Evolutionary conservation across 768 basidiomycete genomes (phyloP).

Genomic region (Termitomyces sp.): DNA sequence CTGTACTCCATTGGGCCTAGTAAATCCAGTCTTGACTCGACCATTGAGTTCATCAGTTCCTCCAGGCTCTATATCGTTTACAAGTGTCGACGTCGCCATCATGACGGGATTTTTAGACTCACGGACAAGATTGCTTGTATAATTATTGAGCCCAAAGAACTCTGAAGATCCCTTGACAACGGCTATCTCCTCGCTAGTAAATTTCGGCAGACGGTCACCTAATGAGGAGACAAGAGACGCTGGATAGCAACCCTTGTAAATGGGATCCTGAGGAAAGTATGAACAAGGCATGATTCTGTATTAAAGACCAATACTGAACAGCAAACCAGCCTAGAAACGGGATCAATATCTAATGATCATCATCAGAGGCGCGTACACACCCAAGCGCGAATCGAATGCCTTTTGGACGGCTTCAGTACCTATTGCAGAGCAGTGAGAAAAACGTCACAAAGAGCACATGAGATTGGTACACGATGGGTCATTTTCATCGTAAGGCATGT

Average conservation of each 20-base stretch:
- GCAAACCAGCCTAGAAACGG: constrained; percentile 37
- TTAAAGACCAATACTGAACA: constrained; percentile 17
- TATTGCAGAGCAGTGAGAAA: constrained; percentile 18
- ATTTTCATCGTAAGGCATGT: constrained; percentile 59
- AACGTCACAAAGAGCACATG: not conserved
- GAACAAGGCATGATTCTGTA: constrained; percentile 1
- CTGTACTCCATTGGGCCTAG: constrained; percentile 49
- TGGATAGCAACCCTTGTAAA: constrained; percentile 69
- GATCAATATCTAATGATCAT: not conserved
- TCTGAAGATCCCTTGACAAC: constrained; percentile 60
- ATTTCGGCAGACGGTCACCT: constrained; percentile 48
- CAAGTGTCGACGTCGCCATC: not conserved
- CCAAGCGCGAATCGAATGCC: constrained; percentile 58
- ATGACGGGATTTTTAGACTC: constrained; percentile 17
- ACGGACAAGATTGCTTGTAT: constrained; percentile 58
- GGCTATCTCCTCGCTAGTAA: constrained; percentile 47
- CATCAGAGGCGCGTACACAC: constrained; percentile 24
- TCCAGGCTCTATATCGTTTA: constrained; percentile 37
- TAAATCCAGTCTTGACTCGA: constrained; percentile 47
- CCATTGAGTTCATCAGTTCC: constrained; percentile 55
- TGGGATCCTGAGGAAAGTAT: constrained; percentile 43
- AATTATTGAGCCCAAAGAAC: constrained; percentile 66
- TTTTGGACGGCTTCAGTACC: constrained; percentile 59
- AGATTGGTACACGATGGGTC: constrained; percentile 46
- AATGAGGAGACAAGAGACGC: constrained; percentile 39